A percentile compares a stretch with the other conserved stretches of the same genome.
Conservation (phyloP, 1,139 yeast genomes). For the Pichia sp. region DNA sequence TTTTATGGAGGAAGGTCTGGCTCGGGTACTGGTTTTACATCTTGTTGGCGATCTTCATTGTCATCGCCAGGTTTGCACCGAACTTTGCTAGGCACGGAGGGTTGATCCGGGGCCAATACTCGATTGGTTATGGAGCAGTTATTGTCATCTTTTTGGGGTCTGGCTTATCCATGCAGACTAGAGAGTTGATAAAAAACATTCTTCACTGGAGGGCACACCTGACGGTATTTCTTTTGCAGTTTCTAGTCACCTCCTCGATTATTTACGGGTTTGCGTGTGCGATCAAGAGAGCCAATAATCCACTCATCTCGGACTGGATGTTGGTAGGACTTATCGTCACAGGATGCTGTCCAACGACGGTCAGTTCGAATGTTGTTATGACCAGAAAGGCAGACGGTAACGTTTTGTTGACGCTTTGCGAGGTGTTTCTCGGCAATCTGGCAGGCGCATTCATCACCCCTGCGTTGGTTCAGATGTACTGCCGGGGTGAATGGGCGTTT, state of each 20-base stretch:
- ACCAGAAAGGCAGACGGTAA: slow-evolving; percentile 65
- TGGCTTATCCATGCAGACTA: slow-evolving; percentile 71
- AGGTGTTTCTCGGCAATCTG: slow-evolving; percentile 77
- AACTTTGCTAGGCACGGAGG: slow-evolving; percentile 83
- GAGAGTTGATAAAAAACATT: slow-evolving; percentile 53
- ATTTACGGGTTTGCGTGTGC: slow-evolving; percentile 71
- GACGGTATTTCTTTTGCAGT: slow-evolving; percentile 62
- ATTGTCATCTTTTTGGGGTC: slow-evolving; percentile 76
- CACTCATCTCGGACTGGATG: slow-evolving; percentile 62
- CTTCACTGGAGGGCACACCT: slow-evolving; percentile 79
- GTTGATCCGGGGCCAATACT: slow-evolving; percentile 63
- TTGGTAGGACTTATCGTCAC: slow-evolving; percentile 77
- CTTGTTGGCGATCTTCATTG: slow-evolving; percentile 63
- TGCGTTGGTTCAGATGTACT: slow-evolving; percentile 69
- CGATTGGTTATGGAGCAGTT: slow-evolving; percentile 83
- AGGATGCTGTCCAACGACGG: slow-evolving; percentile 85
- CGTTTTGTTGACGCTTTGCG: slow-evolving; percentile 73
- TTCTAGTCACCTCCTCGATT: slow-evolving; percentile 68
- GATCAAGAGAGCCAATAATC: slow-evolving; percentile 53
- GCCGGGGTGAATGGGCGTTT: slow-evolving; percentile 55
- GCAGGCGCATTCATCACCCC: slow-evolving; percentile 85
- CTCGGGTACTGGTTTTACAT: slow-evolving; percentile 62
- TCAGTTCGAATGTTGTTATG: slow-evolving; percentile 84
- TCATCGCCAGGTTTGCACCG: slow-evolving; percentile 74
- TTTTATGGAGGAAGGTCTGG: slow-evolving; percentile 20